Base-by-base conservation (phyloP, 2,329 filamentous ascomycete genomes). In the Diplodia intermedia region DNA sequence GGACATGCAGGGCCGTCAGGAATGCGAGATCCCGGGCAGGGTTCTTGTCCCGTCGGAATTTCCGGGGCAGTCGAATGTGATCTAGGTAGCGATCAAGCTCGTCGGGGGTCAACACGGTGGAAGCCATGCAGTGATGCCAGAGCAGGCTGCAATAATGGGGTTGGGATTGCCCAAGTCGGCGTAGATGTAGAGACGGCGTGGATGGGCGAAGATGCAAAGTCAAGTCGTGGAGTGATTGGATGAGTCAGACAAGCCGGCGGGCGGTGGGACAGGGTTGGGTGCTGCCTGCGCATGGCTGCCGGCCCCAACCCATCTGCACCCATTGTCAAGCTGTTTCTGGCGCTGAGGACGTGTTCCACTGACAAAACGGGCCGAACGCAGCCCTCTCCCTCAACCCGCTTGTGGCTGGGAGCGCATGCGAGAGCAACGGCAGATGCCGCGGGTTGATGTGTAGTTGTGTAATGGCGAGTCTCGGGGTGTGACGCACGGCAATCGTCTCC, bases 1-100 rank as follows among this genome's bases (percentile, higher is more conserved):
- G 76, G 68, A 71, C 65, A 70, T 52, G 71, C 62, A 36, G 66
- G 38, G n/a, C 70, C 65, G 43, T 71, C 63, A 65, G 38, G 40
- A 8, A 52, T 36, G 36, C 61, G 65, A 23, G 47, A 43, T 71
- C 75, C 43, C 26, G 29, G 9, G 60, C 36, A 18, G 49, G 36
- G 50, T 68, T 43, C 66, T 40, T 68, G 66, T 68, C 53, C 65
- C 73, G 68, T 57, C 62, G 62, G 50, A 68, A 73, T n/a, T 69
- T 69, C 55, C 73, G 70, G 23, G 74, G 71, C 7, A 81, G 73
- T 20, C 69, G 55, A 61, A 81, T 75, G 68, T 79, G 72, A 4
- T 72, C 40, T 2, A 81, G 70, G 65, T 78, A 81, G 12, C 71
- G 72, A 14, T 69, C 71, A n/a, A 80, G 55, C 63, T 80, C 76